These are phyloP conservation scores for Gaeumannomyces tritici DNA, from an alignment of 2,329 filamentous ascomycete genomes.

Conservation along the genomic window DNA sequence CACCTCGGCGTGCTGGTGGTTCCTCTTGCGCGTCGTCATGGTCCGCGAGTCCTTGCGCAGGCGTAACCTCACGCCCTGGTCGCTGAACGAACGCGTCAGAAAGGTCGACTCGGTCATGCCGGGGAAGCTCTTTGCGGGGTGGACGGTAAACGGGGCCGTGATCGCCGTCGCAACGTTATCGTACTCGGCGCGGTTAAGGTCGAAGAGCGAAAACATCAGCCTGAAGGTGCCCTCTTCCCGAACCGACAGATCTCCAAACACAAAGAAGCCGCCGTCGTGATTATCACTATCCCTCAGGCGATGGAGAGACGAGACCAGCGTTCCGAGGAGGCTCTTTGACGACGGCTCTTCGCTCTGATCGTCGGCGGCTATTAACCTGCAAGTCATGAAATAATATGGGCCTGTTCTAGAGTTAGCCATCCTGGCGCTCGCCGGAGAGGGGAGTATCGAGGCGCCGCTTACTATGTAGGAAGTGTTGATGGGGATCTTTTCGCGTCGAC, in stretches of 20 bases:
- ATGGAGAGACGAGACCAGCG: slow-evolving; percentile 71
- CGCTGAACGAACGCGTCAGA: slow-evolving; percentile 72
- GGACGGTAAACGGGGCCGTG: slow-evolving; percentile 59
- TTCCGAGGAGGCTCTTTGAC: slow-evolving; percentile 54
- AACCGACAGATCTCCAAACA: slow-evolving; percentile 83
- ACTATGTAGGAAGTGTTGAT: slow-evolving; percentile 46
- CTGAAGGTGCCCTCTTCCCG: slow-evolving; percentile 63
- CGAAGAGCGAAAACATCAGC: slow-evolving; percentile 67
- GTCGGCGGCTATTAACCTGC: slow-evolving; percentile 30
- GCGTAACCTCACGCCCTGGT: slow-evolving; percentile 76
- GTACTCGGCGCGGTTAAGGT: slow-evolving; percentile 8
- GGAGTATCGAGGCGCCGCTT: slow-evolving; percentile 20
- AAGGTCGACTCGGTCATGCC: slow-evolving; percentile 76
- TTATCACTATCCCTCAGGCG: slow-evolving; percentile 71
- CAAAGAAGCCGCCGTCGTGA: slow-evolving; percentile 74
- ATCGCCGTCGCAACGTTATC: slow-evolving; percentile 18
- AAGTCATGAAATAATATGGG: slow-evolving; percentile 39
- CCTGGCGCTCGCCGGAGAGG: not conserved
- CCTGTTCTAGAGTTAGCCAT: slow-evolving; percentile 16
- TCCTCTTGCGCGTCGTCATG: slow-evolving; percentile 37
- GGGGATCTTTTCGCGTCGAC: slow-evolving; percentile 32
- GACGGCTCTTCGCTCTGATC: slow-evolving; percentile 27
- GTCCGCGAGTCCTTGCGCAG: slow-evolving; percentile 73
- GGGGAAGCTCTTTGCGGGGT: slow-evolving; percentile 59
- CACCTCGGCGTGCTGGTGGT: slow-evolving; percentile 17